phyloP scores from a whole-genome alignment of 805 yeast species.

The Pichia nakasei region DNA sequence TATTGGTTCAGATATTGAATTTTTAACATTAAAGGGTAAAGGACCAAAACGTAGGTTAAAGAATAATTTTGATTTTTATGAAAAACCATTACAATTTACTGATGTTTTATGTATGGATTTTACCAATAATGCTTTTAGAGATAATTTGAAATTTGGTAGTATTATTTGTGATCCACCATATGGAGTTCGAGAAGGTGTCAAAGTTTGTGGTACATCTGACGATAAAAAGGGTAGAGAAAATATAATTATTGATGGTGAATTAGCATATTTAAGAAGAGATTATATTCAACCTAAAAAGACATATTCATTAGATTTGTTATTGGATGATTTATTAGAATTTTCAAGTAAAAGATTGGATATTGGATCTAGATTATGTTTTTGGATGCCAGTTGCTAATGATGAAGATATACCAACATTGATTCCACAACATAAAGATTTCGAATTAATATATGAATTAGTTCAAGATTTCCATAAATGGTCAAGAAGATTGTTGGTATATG shows the following conservation, averaged over 20 bases:
- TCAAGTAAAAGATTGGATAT: conserved; percentile 62
- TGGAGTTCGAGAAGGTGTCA: conserved; percentile 92
- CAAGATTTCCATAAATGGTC: conserved; percentile 95
- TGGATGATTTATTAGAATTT: conserved; percentile 71
- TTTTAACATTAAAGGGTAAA: conserved; percentile 67
- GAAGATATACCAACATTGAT: conserved; percentile 50
- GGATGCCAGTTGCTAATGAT: conserved; percentile 98
- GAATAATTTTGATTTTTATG: conserved; percentile 73
- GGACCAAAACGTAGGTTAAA: conserved; percentile 18
- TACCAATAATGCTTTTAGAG: conserved; percentile 77
- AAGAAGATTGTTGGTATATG: conserved; percentile 73
- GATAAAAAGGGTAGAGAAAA: conserved; percentile 59
- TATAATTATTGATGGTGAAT: conserved; percentile 67
- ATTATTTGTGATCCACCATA: conserved; percentile 97
- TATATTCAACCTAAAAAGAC: conserved; percentile 92
- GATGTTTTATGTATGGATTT: conserved; percentile 91
- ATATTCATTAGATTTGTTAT: conserved; percentile 64
- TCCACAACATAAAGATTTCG: conserved; percentile 71
- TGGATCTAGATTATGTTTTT: conserved; percentile 78
- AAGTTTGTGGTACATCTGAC: conserved; percentile 77
- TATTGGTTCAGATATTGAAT: conserved; percentile 87
- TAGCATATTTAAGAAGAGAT: conserved; percentile 68
- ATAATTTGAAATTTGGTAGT: conserved; percentile 55
- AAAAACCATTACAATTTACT: conserved; percentile 44
- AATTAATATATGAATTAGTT: conserved; percentile 63